Evolutionary conservation across 23 red algal species (phyloP).

Genomic region (Gracilariopsis chorda): DNA sequence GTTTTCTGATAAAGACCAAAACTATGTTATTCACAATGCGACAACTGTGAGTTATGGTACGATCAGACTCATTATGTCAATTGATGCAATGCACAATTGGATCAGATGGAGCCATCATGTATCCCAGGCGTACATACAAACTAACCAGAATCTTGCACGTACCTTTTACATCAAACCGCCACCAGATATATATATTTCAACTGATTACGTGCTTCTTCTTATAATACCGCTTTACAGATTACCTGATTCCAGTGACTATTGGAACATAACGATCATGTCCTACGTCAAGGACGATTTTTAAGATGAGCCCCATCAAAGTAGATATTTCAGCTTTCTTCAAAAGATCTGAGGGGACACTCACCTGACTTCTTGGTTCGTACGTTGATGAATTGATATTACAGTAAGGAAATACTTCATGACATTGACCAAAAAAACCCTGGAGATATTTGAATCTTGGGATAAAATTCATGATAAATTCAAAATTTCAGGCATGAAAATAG

Average conservation of each 20-base stretch:
- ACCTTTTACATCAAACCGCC: not conserved
- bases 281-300: not conserved
- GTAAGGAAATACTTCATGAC: not conserved
- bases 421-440: not conserved
- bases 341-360: not conserved
- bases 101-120: conserved; percentile 6
- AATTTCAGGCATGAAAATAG: not conserved
- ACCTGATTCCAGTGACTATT: not conserved
- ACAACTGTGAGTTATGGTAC: not conserved
- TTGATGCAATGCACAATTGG: not conserved
- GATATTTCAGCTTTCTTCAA: not conserved
- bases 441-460: not conserved
- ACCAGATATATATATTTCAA: not conserved
- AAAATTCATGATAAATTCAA: not conserved
- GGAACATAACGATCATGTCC: not conserved
- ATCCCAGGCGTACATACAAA: not conserved
- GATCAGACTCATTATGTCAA: not conserved
- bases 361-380: not conserved
- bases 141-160: not conserved
- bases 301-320: not conserved
- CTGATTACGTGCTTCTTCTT: not conserved
- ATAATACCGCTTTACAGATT: not conserved
- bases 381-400: not conserved
- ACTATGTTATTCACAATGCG: not conserved
- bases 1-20: conserved; percentile 2